These are phyloP conservation scores for Gossypium stocksii DNA, from an alignment of 345 rosid species.

Conservation along the genomic window DNA sequence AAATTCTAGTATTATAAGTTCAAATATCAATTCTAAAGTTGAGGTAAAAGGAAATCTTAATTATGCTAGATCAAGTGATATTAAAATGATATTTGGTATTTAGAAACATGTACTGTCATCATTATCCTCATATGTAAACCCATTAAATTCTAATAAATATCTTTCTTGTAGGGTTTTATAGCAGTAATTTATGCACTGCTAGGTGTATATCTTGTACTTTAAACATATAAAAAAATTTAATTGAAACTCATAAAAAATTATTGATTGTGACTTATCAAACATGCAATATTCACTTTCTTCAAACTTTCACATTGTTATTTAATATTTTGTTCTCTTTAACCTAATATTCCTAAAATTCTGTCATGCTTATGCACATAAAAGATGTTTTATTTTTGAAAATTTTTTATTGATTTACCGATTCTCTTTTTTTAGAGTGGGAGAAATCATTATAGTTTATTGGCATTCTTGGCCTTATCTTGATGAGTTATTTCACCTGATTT, in stretches of 20 bases:
- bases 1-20: conserved; percentile 2
- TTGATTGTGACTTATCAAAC: background rate
- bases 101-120: background rate
- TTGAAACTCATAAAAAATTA: background rate
- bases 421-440: conserved; percentile 68
- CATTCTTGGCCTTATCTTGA: conserved; percentile 66
- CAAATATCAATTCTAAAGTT: background rate
- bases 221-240: background rate
- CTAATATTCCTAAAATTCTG: background rate
- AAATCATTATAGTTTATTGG: conserved; percentile 71
- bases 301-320: background rate
- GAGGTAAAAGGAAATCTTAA: background rate
- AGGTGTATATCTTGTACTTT: conserved; percentile 38
- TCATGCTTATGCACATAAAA: background rate
- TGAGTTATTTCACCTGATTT: conserved; percentile 21
- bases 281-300: background rate
- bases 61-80: background rate
- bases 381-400: background rate
- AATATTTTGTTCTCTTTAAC: background rate
- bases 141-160: conserved; percentile 9
- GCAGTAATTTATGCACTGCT: conserved; percentile 53
- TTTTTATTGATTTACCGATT: background rate
- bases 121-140: background rate
- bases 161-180: conserved; percentile 51
- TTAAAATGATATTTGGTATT: background rate